Evolutionary conservation across 176 grass and related monocot species (phyloP), one percentile per base, ranked within the genome.

Genomic region (Oryza officinalis): DNA sequence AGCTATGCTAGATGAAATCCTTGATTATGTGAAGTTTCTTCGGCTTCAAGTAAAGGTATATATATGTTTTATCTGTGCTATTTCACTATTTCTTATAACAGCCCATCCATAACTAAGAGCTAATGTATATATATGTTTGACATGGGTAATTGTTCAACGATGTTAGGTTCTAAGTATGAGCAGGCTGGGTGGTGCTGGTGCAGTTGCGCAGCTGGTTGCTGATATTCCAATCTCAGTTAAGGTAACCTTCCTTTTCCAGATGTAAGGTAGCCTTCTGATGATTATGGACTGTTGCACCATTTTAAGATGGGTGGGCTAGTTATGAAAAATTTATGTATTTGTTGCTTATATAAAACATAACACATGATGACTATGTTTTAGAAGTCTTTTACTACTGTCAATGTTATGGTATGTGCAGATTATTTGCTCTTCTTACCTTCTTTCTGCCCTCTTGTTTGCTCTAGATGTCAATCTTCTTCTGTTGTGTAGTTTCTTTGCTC

Each of bases 1-100:
- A 89, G 91, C 91, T 44, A 97, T 97, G 94, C 87, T 97, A 79
- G 94, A 97, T 71, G 94, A 97, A 79, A 97, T 97, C 75, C 88
- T 97, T 77, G 91, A 97, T 80, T 97, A 97, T 86, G 94, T 97
- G 63, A 94, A 92, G 84, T 97, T 97, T 86, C 88, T 97, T 73
- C 93, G 92, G 84, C 91, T 93, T 85, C 94, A 97, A 93, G 94
- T 97, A 67, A 97, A 97, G 94, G 94, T 97, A 88, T 57, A 88
- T 57, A 2, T 15, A 57, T 72, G 49, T 65, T 63, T 54, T 32
- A 23, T 44, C 23, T 26, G 32, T 32, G 74, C 3, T 75, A 41
- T 40, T 79, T 9, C 22, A 80, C 1, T 75, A 31, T 40, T 84
- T 9, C 22, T 35, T 74, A 13, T 84, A 59, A 59, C 6, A 77